phyloP scores from a whole-genome alignment of 352 stramenopile genomes.

The Phytopythium aichiense region DNA sequence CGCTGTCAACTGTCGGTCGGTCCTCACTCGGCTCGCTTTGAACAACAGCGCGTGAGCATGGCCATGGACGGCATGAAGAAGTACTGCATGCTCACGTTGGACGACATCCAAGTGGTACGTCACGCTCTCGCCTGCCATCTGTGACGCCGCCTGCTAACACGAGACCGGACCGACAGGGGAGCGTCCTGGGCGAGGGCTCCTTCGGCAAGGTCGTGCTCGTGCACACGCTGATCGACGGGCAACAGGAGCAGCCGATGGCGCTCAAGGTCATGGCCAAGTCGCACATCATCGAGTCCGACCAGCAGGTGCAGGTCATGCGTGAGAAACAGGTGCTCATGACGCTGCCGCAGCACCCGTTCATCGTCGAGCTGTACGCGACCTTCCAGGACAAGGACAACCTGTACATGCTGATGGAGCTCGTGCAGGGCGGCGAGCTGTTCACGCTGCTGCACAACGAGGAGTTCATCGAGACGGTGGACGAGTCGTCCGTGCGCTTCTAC shows the following conservation, averaged over 20 bases:
- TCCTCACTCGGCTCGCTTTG: too few species aligned
- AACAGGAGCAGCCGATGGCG: constrained; percentile 64
- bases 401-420: constrained; percentile 94
- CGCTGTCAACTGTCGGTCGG: neutral
- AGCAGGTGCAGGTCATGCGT: constrained; percentile 92
- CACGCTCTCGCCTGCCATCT: neutral
- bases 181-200: constrained; percentile 93
- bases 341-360: constrained; percentile 87
- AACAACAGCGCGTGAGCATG: constrained; percentile 43
- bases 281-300: constrained; percentile 91
- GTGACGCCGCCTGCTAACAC: neutral
- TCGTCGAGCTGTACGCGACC: constrained; percentile 88
- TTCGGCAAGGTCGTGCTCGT: constrained; percentile 96
- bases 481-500: constrained; percentile 86
- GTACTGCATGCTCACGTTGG: constrained; percentile 44
- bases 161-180: constrained; percentile 27
- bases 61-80: constrained; percentile 36
- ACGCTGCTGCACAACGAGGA: constrained; percentile 87
- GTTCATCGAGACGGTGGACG: constrained; percentile 74
- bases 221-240: constrained; percentile 48
- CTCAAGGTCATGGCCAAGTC: constrained; percentile 94
- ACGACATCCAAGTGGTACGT: constrained; percentile 63
- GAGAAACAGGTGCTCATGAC: constrained; percentile 90
- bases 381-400: constrained; percentile 91
- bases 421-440: constrained; percentile 93